phyloP scores from a whole-genome alignment of 2,329 filamentous ascomycete genomes.

The Colletotrichum sp. region DNA sequence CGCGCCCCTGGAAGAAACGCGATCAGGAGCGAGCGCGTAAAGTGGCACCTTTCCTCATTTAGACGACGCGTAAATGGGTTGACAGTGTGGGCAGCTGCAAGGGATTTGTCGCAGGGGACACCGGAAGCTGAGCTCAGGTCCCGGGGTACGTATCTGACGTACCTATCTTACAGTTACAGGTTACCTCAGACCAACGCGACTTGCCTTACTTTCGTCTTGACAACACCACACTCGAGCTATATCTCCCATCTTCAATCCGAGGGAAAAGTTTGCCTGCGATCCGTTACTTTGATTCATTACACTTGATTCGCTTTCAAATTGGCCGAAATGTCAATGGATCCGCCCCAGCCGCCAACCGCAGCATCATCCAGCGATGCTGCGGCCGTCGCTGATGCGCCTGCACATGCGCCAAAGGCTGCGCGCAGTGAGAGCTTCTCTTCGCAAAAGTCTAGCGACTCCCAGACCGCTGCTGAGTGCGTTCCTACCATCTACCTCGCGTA shows the following conservation, averaged over 20 bases:
- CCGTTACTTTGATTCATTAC: not conserved
- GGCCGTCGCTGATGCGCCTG: constrained; percentile 17
- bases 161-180: not conserved
- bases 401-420: constrained; percentile 26
- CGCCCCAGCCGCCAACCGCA: constrained; percentile 34
- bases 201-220: not conserved
- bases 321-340: constrained; percentile 42
- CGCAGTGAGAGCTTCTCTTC: constrained; percentile 67
- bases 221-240: not conserved
- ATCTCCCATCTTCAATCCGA: not conserved
- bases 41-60: constrained; percentile 43
- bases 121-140: not conserved
- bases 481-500: not conserved
- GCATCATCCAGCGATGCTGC: constrained; percentile 27
- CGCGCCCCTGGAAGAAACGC: constrained; percentile 15
- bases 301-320: not conserved
- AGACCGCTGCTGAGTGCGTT: constrained; percentile 74
- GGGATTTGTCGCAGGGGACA: not conserved
- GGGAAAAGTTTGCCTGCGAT: not conserved
- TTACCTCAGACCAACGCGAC: not conserved
- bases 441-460: constrained; percentile 65
- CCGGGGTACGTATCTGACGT: constrained; percentile 11
- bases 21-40: constrained; percentile 42
- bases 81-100: not conserved
- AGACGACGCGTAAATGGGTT: constrained; percentile 28